Conservation (phyloP, 2,329 filamentous ascomycete genomes). For the Pseudogymnoascus sp. region DNA sequence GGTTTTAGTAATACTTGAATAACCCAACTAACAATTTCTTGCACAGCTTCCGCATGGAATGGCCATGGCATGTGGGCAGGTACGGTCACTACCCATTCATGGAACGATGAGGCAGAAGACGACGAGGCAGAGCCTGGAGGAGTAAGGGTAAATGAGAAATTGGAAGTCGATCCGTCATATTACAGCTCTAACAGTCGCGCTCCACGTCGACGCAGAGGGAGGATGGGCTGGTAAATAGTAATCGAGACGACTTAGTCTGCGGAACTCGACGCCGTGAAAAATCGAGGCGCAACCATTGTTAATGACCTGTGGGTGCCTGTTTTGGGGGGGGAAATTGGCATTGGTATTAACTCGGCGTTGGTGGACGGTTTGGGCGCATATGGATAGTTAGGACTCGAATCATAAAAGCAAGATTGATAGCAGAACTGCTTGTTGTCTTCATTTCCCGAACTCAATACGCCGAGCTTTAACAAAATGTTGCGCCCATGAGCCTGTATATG, state of each 20-base stretch:
- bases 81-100: constrained; percentile 58
- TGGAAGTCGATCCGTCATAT: constrained; percentile 26
- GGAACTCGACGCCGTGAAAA: not conserved
- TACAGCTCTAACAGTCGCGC: constrained; percentile 9
- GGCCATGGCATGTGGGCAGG: constrained; percentile 56
- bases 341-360: not conserved
- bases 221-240: constrained; percentile 1
- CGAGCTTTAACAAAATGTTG: constrained; percentile 8
- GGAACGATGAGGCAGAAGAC: constrained; percentile 52
- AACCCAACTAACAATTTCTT: constrained; percentile 12
- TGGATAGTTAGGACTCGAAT: not conserved
- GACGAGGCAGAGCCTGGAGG: constrained; percentile 46
- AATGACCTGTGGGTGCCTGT: not conserved
- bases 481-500: constrained; percentile 4
- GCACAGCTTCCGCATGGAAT: constrained; percentile 58
- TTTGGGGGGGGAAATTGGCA: not conserved
- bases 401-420: constrained; percentile 8
- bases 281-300: not conserved
- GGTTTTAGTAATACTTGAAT: not conserved
- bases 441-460: constrained; percentile 8
- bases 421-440: constrained; percentile 7
- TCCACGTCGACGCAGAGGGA: not conserved
- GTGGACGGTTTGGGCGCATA: not conserved
- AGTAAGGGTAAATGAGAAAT: constrained; percentile 33
- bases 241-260: not conserved